Conservation (phyloP, 805 yeast species). For the Cyberlindnera euphorbiae region DNA sequence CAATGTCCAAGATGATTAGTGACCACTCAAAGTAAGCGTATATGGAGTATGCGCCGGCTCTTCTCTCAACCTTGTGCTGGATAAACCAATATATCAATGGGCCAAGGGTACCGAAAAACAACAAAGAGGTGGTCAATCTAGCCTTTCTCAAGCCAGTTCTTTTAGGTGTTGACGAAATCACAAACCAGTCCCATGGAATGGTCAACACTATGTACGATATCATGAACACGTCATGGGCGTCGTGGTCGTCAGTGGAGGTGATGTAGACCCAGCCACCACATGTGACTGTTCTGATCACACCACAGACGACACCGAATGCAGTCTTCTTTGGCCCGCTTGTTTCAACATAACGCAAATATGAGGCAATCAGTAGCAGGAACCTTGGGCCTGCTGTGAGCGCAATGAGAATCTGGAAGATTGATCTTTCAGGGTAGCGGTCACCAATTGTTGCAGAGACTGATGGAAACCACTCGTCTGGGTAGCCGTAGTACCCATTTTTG, state of each 20-base stretch:
- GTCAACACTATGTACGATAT: slow-evolving; percentile 83
- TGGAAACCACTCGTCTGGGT: slow-evolving; percentile 99
- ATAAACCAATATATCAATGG: slow-evolving; percentile 88
- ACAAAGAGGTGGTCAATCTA: slow-evolving; percentile 45
- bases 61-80: slow-evolving; percentile 83
- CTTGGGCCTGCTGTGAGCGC: slow-evolving; percentile 94
- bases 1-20: slow-evolving; percentile 74
- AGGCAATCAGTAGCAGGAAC: slow-evolving; percentile 55
- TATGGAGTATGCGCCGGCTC: slow-evolving; percentile 92
- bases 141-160: slow-evolving; percentile 44
- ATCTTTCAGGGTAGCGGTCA: slow-evolving; percentile 93
- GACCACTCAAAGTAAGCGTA: slow-evolving; percentile 97
- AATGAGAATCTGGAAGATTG: slow-evolving; percentile 84
- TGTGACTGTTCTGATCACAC: slow-evolving; percentile 84
- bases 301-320: slow-evolving; percentile 46
- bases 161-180: slow-evolving; percentile 50
- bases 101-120: slow-evolving; percentile 67
- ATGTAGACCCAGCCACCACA: slow-evolving; percentile 99
- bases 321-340: slow-evolving; percentile 30
- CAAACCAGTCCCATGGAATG: slow-evolving; percentile 80
- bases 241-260: slow-evolving; percentile 96
- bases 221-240: slow-evolving; percentile 95
- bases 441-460: slow-evolving; percentile 97
- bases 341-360: slow-evolving; percentile 43
- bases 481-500: slow-evolving; percentile 77